Evolutionary conservation across 2,329 filamentous ascomycete species (phyloP).

Genomic region (Pseudocercospora ulei): DNA sequence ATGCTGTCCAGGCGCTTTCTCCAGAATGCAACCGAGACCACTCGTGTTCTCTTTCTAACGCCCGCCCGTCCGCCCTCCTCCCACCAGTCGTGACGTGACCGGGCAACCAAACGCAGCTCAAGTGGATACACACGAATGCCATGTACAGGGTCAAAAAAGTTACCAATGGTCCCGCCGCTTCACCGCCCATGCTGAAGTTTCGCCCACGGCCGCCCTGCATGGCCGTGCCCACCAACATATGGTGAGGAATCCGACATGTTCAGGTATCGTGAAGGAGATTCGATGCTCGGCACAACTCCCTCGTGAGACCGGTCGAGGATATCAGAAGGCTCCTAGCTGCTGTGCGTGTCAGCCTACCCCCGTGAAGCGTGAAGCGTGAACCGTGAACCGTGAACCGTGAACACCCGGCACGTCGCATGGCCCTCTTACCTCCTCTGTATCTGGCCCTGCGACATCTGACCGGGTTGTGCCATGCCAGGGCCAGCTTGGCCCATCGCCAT

Average conservation of each 20-base stretch:
- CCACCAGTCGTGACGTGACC: slow-evolving; percentile 1
- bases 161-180: slow-evolving; percentile 5
- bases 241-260: slow-evolving; percentile 13
- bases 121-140: slow-evolving; percentile 3
- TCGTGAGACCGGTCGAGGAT: slow-evolving; percentile 9
- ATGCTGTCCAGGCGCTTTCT: not conserved
- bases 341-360: slow-evolving; percentile 6
- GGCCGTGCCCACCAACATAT: slow-evolving; percentile 1
- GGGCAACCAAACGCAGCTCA: not conserved
- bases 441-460: slow-evolving; percentile 30
- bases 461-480: slow-evolving; percentile 28
- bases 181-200: too few species aligned
- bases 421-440: slow-evolving; percentile 34
- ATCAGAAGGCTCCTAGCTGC: slow-evolving; percentile 19
- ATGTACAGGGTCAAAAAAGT: slow-evolving; percentile 4
- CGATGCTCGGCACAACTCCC: slow-evolving; percentile 9
- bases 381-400: too few species aligned
- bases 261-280: slow-evolving; percentile 15
- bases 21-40: slow-evolving; percentile 1
- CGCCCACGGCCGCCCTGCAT: not conserved
- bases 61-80: slow-evolving; percentile 2
- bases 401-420: slow-evolving; percentile 6
- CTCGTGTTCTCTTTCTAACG: slow-evolving; percentile 5
- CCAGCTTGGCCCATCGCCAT: slow-evolving; percentile 37
- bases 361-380: too few species aligned